Evolutionary conservation across 2,329 filamentous ascomycete genomes (phyloP), one percentile per base, ranked within the genome.

Genomic region (Curvularia spicifera): DNA sequence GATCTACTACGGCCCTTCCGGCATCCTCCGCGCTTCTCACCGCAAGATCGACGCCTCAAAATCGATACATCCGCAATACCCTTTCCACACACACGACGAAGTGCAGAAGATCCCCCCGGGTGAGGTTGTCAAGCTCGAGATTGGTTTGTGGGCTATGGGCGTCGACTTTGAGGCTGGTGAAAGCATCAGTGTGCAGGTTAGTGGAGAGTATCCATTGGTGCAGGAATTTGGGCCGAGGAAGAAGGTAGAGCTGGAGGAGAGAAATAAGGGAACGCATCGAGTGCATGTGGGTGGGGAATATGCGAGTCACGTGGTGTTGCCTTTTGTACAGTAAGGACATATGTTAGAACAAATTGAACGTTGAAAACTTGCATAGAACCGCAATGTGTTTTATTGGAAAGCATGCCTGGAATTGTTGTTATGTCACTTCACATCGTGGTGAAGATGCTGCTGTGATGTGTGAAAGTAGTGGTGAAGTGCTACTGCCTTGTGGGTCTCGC

Each of bases 131-230:
- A 52, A 62, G 51, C n/a, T 57, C 18, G 63, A 64, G 6, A 82
- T 64, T 45, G 51, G 56, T 1, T 10, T 61, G 3, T 64, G 60
- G 54, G 54, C 52, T 0, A 77, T 78, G 70, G 79, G 80, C 0
- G 72, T 81, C 0, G 76, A 81, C 22, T 83, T 78, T 57, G 78
- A 82, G 4, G 76, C 56, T 33, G 61, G 56, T n/a, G 57, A 64
- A 48, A 33, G 42, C 1, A 46, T 66, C 5, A 35, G 39, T 15
- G 39, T 64, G 9, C 43, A 52, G 33, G 42, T 61, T 22, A 49
- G 43, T 29, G 56, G 63, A 0, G 50, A 61, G 22, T 56, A 65
- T 43, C 49, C 57, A 26, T 31, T 55, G 3, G 33, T 63, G 15
- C 33, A 52, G 20, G 61, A 65, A 20, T 61, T 61, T 52, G 46